Percentiles rank a stretch among this genome's conserved stretches.
Evolutionary conservation across 257 asterid genomes (phyloP).

Genomic region (Lycium ferocissimum): DNA sequence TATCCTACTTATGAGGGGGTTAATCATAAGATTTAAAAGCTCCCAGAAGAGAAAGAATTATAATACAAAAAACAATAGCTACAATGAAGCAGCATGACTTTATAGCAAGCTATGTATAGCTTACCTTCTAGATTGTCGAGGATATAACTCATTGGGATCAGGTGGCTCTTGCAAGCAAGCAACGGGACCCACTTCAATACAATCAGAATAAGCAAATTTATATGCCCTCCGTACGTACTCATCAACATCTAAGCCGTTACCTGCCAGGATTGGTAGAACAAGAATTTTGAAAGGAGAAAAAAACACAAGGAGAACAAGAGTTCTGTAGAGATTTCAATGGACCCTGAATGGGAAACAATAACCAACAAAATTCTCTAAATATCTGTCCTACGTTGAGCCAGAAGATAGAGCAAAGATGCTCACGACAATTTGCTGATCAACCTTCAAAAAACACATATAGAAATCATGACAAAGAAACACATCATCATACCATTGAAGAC

Average conservation of each 20-base stretch:
- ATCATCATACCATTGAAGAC: slow-evolving; percentile 82
- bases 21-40: not conserved
- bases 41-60: not conserved
- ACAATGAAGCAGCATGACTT: not conserved
- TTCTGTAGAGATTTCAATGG: not conserved
- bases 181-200: slow-evolving; percentile 98
- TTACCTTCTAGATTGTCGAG: slow-evolving; percentile 91
- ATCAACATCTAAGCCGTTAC: slow-evolving; percentile 94
- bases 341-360: not conserved
- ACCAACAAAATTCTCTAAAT: slow-evolving; percentile 22
- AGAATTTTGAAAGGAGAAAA: slow-evolving; percentile 30
- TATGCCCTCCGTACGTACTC: slow-evolving; percentile 98
- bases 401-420: not conserved
- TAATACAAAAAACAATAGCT: not conserved
- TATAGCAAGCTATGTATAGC: slow-evolving; percentile 28
- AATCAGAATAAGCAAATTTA: slow-evolving; percentile 94
- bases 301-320: slow-evolving; percentile 21
- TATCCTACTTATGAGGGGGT: not conserved
- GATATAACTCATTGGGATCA: slow-evolving; percentile 94
- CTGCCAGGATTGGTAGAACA: slow-evolving; percentile 47
- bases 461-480: slow-evolving; percentile 26
- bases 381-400: slow-evolving; percentile 17
- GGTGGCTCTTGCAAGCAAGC: slow-evolving; percentile 97
- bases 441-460: not conserved
- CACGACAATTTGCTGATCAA: slow-evolving; percentile 8